phyloP scores from a whole-genome alignment of 106 monocot genomes.

The Dendrobium catenatum region DNA sequence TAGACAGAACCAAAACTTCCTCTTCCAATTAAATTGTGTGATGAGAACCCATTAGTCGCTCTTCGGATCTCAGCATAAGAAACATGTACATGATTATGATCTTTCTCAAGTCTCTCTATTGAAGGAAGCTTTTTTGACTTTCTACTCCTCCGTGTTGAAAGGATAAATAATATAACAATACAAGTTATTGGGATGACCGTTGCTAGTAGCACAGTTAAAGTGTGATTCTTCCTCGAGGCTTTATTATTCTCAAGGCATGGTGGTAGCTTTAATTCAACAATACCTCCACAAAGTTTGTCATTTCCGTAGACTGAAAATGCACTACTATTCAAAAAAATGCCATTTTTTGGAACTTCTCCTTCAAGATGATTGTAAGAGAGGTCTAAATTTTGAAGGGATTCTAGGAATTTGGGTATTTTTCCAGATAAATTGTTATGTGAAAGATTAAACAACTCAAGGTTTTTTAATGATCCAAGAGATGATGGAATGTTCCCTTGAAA shows the following conservation, averaged over 20 bases:
- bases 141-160: too few relatives aligned
- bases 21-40: conserved; percentile 21
- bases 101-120: background rate
- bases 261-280: conserved; percentile 16
- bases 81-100: background rate
- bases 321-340: conserved; percentile 2
- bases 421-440: conserved; percentile 18
- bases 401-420: background rate
- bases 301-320: conserved; percentile 15
- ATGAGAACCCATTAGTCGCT: conserved; percentile 30
- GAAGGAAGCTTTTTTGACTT: background rate
- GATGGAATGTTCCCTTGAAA: too few relatives aligned
- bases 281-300: conserved; percentile 13
- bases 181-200: background rate
- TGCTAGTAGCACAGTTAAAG: background rate
- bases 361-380: conserved; percentile 26
- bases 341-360: conserved; percentile 12
- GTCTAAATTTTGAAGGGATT: background rate
- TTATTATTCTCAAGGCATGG: background rate
- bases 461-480: background rate
- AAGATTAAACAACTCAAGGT: conserved; percentile 1
- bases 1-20: conserved; percentile 28
- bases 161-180: background rate
- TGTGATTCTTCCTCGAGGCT: background rate
- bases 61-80: conserved; percentile 22